Base-by-base conservation (phyloP, 1,284 basidiomycete genomes). In the Cutaneotrichosporon curvatum region DNA sequence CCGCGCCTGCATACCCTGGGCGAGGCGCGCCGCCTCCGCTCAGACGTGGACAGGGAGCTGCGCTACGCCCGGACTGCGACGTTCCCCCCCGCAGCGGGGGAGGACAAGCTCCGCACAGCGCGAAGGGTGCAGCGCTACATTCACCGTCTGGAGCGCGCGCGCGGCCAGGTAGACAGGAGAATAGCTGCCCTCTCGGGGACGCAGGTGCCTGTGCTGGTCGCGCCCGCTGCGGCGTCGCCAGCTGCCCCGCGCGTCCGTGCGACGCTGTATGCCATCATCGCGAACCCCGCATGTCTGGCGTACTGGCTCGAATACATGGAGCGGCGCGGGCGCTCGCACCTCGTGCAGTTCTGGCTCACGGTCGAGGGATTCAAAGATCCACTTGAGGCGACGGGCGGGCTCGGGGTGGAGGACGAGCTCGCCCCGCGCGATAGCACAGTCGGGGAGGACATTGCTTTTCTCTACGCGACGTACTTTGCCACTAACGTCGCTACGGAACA, bases 281-380 rank as follows among this genome's bases (percentile, higher is more conserved):
- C 81, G 30, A 90, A 90, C 57, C 88, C 91, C 0, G 85, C 82
- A 23, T 88, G 89, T 0, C 77, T 97, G 1, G 90, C 87, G 2
- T 94, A 94, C 66, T 89, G 94, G 73, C 92, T 96, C 82, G 94
- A 98, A 71, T 94, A 87, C 63, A 92, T 96, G 87, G 94, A 97
- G 57, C 80, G 92, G 7, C 80, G 86, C 3, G 78, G 82, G 48
- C 81, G 87, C 23, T 85, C 89, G 14, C 67, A 88, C 9, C 79
- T 90, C 3, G 86, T 96, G 2, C 94, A 96, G 58, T 98, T 96
- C 71, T 97, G 94, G 94, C 76, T 97, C 3, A 87, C 89, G 0
- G 87, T 97, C 1, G 90, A 97, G 69, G 89, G 87, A 42, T 92
- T 97, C 78, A 97, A 96, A 72, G 88, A 94, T 58, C 94, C 94